Conservation (phyloP, 768 basidiomycete species). For the Collybiopsis luxurians region DNA sequence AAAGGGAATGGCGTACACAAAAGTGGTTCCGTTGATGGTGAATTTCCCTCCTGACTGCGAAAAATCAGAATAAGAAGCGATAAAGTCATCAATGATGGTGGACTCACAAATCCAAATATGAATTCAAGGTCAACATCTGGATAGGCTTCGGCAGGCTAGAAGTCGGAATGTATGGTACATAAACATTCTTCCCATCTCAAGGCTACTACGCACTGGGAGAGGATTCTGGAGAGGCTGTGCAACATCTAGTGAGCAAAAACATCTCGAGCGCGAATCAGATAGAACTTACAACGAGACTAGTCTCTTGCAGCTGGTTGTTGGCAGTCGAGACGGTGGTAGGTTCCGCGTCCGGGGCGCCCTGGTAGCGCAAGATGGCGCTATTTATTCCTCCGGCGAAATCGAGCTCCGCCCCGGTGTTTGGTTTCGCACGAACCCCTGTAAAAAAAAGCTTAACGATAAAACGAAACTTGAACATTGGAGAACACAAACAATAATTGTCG, state of each 20-base stretch:
- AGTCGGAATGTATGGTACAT: neutral
- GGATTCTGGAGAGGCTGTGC: neutral
- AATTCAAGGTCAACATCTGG: neutral
- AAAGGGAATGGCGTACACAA: too few species aligned
- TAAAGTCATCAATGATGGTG: neutral
- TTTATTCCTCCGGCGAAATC: conserved; percentile 38
- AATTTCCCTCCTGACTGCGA: neutral
- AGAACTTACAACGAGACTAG: neutral
- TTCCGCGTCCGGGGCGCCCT: conserved; percentile 29
- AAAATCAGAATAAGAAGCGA: too few species aligned
- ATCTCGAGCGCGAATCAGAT: neutral
- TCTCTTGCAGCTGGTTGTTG: neutral
- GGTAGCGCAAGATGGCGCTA: conserved; percentile 51
- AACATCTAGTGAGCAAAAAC: neutral
- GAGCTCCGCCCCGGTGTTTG: conserved; percentile 19
- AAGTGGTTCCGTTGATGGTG: neutral
- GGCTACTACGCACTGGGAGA: neutral
- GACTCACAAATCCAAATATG: neutral
- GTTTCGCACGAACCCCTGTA: conserved; percentile 34
- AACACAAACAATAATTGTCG: conserved; percentile 42
- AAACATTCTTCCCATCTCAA: too few species aligned
- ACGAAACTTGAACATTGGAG: neutral
- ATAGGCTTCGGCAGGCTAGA: neutral
- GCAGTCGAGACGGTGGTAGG: neutral
- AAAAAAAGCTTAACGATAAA: neutral